Evolutionary conservation across 768 basidiomycete species (phyloP).

Genomic region (Pleurotus pulmonarius): DNA sequence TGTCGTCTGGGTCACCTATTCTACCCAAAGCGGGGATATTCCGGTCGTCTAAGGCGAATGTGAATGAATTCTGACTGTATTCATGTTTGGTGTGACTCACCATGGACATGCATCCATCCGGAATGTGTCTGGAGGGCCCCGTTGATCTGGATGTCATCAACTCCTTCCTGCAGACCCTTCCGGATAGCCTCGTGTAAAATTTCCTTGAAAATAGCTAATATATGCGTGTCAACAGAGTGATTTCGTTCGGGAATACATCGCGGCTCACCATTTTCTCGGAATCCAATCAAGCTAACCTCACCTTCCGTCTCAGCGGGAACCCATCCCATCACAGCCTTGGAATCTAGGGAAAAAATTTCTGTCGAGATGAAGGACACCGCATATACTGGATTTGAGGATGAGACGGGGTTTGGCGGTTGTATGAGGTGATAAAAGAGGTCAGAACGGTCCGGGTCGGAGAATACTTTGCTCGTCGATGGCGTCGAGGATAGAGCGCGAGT

Average conservation of each 20-base stretch:
- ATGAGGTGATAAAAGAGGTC: constrained; percentile 71
- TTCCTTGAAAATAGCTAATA: constrained; percentile 52
- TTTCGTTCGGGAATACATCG: too few species aligned
- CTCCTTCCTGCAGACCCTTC: constrained; percentile 46
- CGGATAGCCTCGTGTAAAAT: constrained; percentile 61
- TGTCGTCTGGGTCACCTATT: constrained; percentile 83
- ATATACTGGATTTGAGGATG: constrained; percentile 43
- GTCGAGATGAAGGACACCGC: constrained; percentile 61
- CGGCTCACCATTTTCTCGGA: constrained; percentile 64
- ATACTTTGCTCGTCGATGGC: background rate
- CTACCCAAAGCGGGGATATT: constrained; percentile 73
- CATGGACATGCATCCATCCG: constrained; percentile 89
- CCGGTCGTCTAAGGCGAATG: constrained; percentile 49
- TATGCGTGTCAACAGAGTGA: background rate
- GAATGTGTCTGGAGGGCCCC: constrained; percentile 60
- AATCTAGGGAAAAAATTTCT: constrained; percentile 40
- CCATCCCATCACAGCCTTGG: constrained; percentile 64
- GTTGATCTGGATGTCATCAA: constrained; percentile 64
- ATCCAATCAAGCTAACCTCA: constrained; percentile 60
- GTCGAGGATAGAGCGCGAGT: background rate
- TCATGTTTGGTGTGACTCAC: constrained; percentile 19
- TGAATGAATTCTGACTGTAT: background rate
- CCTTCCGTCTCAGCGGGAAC: constrained; percentile 45
- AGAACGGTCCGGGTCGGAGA: constrained; percentile 55
- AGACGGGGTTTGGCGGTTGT: constrained; percentile 48